Conservation (phyloP, 352 stramenopile species). For the Pythium biforme region DNA sequence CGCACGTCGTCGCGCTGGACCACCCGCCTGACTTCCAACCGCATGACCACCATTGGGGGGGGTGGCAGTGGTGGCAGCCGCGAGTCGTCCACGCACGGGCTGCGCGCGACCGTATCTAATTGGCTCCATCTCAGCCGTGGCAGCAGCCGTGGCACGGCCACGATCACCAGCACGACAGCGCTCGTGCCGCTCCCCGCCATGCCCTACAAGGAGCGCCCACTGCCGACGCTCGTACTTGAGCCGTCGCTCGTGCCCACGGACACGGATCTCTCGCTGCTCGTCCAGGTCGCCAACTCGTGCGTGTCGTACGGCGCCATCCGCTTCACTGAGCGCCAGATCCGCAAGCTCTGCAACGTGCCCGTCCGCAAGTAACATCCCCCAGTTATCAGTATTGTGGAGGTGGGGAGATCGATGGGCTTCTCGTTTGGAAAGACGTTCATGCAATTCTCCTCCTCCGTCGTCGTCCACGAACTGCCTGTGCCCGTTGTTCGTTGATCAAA, state of each 20-base stretch:
- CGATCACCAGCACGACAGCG: background rate
- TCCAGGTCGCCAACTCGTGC: slow-evolving; percentile 69
- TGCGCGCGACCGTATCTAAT: slow-evolving; percentile 26
- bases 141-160: background rate
- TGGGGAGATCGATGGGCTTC: background rate
- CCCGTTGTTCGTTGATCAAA: background rate
- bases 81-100: slow-evolving; percentile 13
- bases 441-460: background rate
- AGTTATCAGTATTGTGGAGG: too few species aligned
- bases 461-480: background rate
- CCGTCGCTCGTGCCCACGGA: slow-evolving; percentile 38
- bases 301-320: slow-evolving; percentile 29
- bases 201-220: background rate
- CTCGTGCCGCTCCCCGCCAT: slow-evolving; percentile 18
- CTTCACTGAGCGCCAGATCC: slow-evolving; percentile 51
- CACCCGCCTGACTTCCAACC: background rate
- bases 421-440: slow-evolving; percentile 19
- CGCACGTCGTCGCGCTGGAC: background rate
- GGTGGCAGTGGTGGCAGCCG: background rate
- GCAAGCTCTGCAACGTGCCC: slow-evolving; percentile 59
- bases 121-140: slow-evolving; percentile 23
- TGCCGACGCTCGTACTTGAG: slow-evolving; percentile 28
- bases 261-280: slow-evolving; percentile 44
- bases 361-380: slow-evolving; percentile 27
- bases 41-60: background rate